Evolutionary conservation across 2,329 filamentous ascomycete genomes (phyloP).

Genomic region (Cladophialophora psammophila): DNA sequence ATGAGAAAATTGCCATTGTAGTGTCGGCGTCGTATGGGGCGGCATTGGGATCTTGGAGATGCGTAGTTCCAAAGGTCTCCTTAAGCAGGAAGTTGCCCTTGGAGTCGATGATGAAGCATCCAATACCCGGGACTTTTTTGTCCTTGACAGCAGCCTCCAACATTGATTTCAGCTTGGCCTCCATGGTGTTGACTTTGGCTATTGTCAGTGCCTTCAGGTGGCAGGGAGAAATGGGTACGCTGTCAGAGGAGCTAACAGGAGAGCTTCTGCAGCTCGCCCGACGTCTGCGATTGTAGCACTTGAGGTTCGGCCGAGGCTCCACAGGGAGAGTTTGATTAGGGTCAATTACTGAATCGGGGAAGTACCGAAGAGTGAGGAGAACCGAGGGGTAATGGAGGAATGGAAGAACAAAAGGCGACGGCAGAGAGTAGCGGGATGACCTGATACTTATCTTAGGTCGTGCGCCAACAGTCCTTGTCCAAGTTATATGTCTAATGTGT

Average conservation of each 20-base stretch:
- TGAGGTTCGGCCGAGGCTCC: neutral
- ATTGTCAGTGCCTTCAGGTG: neutral
- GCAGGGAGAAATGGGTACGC: neutral
- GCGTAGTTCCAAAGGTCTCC: conserved; percentile 31
- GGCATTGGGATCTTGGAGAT: conserved; percentile 28
- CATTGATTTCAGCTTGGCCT: conserved; percentile 30
- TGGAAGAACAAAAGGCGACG: neutral
- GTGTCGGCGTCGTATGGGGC: conserved; percentile 33
- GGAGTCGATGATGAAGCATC: conserved; percentile 31
- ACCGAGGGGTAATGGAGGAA: conserved; percentile 13
- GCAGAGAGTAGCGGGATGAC: neutral
- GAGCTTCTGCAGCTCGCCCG: neutral
- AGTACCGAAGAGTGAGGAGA: conserved; percentile 13
- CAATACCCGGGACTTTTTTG: conserved; percentile 34
- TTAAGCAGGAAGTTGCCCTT: conserved; percentile 35
- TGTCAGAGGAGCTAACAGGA: neutral
- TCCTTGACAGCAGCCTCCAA: conserved; percentile 37
- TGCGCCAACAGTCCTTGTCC: neutral
- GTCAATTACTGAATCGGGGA: neutral
- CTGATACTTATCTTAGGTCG: neutral
- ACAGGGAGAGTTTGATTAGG: neutral
- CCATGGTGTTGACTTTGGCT: conserved; percentile 19
- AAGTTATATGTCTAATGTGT: neutral
- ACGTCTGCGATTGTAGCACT: neutral
- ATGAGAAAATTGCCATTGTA: conserved; percentile 31